Percentiles rank a stretch among this genome's conserved stretches.
Conservation (phyloP, 345 rosid genomes). For the Syzygium grande region DNA sequence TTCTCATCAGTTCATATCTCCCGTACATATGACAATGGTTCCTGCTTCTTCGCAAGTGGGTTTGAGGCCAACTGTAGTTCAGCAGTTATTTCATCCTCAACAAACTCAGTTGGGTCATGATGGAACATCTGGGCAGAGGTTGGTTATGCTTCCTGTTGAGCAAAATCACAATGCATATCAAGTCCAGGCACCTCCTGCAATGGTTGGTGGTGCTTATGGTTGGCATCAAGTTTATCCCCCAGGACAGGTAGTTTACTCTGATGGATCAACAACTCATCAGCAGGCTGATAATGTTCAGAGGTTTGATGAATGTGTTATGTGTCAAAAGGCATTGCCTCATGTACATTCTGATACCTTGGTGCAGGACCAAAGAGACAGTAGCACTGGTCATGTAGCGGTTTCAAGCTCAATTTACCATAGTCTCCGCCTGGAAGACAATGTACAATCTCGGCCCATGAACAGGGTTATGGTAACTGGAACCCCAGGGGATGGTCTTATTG, state of each 20-base stretch:
- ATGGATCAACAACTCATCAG: constrained; percentile 30
- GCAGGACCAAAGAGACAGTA: constrained; percentile 22
- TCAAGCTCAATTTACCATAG: constrained; percentile 34
- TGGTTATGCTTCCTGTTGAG: constrained; percentile 45
- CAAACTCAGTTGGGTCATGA: constrained; percentile 32
- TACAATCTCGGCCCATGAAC: constrained; percentile 13
- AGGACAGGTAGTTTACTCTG: constrained; percentile 34
- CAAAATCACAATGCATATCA: constrained; percentile 31
- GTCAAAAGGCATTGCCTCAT: constrained; percentile 65
- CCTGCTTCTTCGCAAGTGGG: constrained; percentile 32
- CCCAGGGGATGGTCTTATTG: constrained; percentile 23
- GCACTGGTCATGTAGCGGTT: constrained; percentile 11
- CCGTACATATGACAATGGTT: constrained; percentile 33
- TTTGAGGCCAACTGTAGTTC: constrained; percentile 34
- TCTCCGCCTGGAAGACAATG: constrained; percentile 27
- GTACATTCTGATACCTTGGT: constrained; percentile 54
- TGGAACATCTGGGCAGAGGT: constrained; percentile 24
- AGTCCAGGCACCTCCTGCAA: constrained; percentile 16
- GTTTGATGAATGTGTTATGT: constrained; percentile 49
- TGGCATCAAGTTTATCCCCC: constrained; percentile 35
- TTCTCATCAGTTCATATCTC: constrained; percentile 37
- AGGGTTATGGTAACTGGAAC: constrained; percentile 19
- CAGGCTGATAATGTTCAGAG: constrained; percentile 27
- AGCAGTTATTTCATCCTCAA: constrained; percentile 36
- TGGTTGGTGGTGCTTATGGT: constrained; percentile 43